Evolutionary conservation across 352 stramenopile species (phyloP).

Genomic region (Nothophytophthora sp.): DNA sequence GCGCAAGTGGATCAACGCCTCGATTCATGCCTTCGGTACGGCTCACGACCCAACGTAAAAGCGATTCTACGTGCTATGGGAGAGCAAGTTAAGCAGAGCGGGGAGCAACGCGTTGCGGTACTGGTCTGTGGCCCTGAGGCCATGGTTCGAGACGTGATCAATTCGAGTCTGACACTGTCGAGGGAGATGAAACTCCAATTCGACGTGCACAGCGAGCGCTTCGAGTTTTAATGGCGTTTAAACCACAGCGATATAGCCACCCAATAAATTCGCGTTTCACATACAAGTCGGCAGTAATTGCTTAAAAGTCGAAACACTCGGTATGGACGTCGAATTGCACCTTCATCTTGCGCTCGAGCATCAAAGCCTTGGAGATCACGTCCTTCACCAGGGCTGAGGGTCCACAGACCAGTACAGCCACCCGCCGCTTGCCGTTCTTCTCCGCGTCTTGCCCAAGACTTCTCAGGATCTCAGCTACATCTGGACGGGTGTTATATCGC

Average conservation of each 20-base stretch:
- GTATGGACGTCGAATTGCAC: constrained; percentile 35
- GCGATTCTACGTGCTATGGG: constrained; percentile 12
- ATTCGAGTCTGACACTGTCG: not conserved
- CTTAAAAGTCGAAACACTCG: constrained; percentile 33
- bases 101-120: constrained; percentile 12
- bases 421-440: constrained; percentile 14
- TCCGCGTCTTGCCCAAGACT: constrained; percentile 21
- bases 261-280: not conserved
- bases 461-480: constrained; percentile 17
- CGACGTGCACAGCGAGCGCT: constrained; percentile 23
- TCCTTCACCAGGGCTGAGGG: constrained; percentile 26
- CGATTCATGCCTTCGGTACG: constrained; percentile 7
- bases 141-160: constrained; percentile 20
- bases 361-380: constrained; percentile 15
- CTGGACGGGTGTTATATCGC: constrained; percentile 27
- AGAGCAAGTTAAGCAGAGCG: not conserved
- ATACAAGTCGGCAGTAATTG: too few species aligned
- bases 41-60: constrained; percentile 10
- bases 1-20: constrained; percentile 11
- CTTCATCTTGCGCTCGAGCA: constrained; percentile 12
- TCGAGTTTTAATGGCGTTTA: constrained; percentile 5
- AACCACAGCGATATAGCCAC: not conserved
- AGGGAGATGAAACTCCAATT: constrained; percentile 13
- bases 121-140: constrained; percentile 22
- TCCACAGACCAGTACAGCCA: constrained; percentile 41